Base-by-base conservation (phyloP, 345 rosid genomes). In the Clarkia xantiana region DNA sequence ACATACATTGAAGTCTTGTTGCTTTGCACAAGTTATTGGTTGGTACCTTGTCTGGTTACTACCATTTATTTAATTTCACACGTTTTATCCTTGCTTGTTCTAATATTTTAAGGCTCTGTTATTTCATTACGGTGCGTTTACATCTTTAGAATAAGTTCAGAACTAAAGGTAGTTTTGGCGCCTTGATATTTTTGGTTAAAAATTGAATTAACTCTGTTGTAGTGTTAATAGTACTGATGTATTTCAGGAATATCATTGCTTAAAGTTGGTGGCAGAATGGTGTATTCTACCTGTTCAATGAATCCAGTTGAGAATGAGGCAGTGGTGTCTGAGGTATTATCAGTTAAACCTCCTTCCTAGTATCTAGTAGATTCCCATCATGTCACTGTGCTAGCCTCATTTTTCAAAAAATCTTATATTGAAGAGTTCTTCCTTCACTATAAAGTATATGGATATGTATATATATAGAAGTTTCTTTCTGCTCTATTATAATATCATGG, bases 231-330 rank as follows among this genome's bases (percentile, higher is more conserved):
- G 15, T 25, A 25, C 9, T 12, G 34, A 14, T 49, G 5, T 15
- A 5, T 49, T 64, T 51, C 65, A 90, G 97, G 96, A 53, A 51
- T 86, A 23, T 67, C 96, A 48, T 61, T 86, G 59, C 77, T 91
- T 48, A 86, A 84, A 80, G 84, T 86, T 56, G 94, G 94, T 62
- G 98, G 98, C 50, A 78, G 84, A 77, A 91, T 91, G 87, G 83
- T 91, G 55, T 91, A 91, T 72, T 91, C 96, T 3, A 86, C 98
- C 45, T 91, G 96, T 65, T 84, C 96, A 15, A 81, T 86, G 96
- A 86, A 91, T 71, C 96, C 96, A 58, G 79, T 91, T 49, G 96
- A 91, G 75, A 62, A 91, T 64, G 98, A 91, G 74, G 98, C 96
- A 34, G 98, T 91, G 66, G 93, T 91, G 64, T 78, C 94, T 55